Conservation (phyloP, 257 asterid genomes). For the Datura wrightii region DNA sequence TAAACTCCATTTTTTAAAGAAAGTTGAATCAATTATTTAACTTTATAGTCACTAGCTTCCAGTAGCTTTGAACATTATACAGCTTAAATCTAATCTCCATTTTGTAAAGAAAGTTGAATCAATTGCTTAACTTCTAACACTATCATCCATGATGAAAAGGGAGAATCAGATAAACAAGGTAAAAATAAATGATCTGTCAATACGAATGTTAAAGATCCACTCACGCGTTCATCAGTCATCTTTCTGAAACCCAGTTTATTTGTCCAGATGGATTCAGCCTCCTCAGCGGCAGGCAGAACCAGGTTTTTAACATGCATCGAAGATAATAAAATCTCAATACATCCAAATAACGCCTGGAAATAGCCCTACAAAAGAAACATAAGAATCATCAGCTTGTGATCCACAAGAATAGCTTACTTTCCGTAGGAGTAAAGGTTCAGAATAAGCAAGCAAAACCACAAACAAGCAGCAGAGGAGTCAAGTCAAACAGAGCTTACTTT, state of each 20-base stretch:
- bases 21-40: not conserved
- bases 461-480: conserved; percentile 11
- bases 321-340: conserved; percentile 74
- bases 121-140: not conserved
- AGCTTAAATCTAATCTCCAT: not conserved
- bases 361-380: conserved; percentile 62
- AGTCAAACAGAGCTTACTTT: conserved; percentile 61
- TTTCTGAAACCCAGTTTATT: conserved; percentile 89
- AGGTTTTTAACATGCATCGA: conserved; percentile 81
- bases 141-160: conserved; percentile 10
- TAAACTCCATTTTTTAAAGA: not conserved
- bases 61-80: not conserved
- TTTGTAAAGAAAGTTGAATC: not conserved
- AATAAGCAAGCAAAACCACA: conserved; percentile 19
- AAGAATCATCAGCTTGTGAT: conserved; percentile 18
- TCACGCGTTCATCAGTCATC: conserved; percentile 78
- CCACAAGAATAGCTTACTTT: not conserved
- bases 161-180: conserved; percentile 19
- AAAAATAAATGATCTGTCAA: not conserved
- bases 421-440: conserved; percentile 15
- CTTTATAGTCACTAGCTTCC: not conserved
- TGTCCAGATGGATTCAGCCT: conserved; percentile 96
- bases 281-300: conserved; percentile 97
- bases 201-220: conserved; percentile 38
- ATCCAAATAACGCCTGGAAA: conserved; percentile 84